Percentiles rank a stretch among this genome's conserved stretches.
These are phyloP conservation scores for Hypoxylon rickii DNA, from an alignment of 495 filamentous ascomycete genomes.

Conservation along the genomic window DNA sequence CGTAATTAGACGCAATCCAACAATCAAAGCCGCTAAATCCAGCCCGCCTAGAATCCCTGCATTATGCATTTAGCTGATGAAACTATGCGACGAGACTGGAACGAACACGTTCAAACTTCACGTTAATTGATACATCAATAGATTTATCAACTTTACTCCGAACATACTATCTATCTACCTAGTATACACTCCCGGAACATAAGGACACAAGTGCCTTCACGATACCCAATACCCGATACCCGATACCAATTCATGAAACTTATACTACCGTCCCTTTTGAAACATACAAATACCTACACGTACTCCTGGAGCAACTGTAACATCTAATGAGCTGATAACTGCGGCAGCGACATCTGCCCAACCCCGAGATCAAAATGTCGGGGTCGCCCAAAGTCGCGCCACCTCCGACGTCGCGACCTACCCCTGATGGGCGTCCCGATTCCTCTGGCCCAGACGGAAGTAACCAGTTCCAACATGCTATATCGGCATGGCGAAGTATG, in stretches of 20 bases:
- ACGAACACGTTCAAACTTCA: conserved; percentile 36
- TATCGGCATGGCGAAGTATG: conserved; percentile 95
- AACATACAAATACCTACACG: no score
- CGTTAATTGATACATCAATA: not conserved
- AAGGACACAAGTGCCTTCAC: no score
- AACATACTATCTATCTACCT: not conserved
- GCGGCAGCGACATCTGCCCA: conserved; percentile 35
- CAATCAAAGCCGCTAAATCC: conserved; percentile 19
- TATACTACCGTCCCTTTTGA: no score
- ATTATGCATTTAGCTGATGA: no score
- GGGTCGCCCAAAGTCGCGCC: conserved; percentile 28
- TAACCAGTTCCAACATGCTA: conserved; percentile 94
- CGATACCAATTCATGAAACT: no score
- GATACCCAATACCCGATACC: no score
- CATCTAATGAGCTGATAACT: conserved; percentile 37
- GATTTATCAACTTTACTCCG: conserved; percentile 4
- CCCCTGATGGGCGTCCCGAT: conserved; percentile 19
- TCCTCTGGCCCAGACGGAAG: conserved; percentile 54
- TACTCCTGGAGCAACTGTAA: no score
- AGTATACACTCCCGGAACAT: no score
- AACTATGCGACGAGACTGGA: conserved; percentile 20
- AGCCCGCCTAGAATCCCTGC: no score
- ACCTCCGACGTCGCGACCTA: conserved; percentile 21
- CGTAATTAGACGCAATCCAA: conserved; percentile 4
- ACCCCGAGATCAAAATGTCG: conserved; percentile 18